A percentile compares a stretch with the other conserved stretches of the same genome.
phyloP scores from a whole-genome alignment of 2,329 filamentous ascomycete species.

The Xylaria sp. region DNA sequence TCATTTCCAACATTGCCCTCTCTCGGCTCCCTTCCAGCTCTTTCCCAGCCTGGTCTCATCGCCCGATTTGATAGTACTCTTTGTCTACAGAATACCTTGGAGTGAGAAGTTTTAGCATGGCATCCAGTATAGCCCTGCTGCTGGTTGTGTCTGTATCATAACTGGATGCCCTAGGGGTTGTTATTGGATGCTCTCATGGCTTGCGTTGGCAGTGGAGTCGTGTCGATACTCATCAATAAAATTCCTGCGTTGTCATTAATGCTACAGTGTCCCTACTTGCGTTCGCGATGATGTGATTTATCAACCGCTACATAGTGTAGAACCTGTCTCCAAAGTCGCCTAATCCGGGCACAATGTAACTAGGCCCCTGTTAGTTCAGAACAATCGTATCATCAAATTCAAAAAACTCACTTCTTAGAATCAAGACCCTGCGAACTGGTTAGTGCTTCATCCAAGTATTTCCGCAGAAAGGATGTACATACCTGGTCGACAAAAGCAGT shows the following conservation, averaged over 20 bases:
- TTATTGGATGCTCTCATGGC: conserved; percentile 5
- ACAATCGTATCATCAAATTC: conserved; percentile 8
- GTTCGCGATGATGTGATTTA: conserved; percentile 8
- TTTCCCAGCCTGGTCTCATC: conserved; percentile 91
- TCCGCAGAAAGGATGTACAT: conserved; percentile 31
- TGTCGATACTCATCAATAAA: conserved; percentile 6
- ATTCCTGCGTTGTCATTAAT: not conserved
- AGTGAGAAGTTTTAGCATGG: not conserved
- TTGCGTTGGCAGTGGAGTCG: not conserved
- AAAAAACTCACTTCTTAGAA: conserved; percentile 85
- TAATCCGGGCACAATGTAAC: conserved; percentile 93
- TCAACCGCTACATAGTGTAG: conserved; percentile 77
- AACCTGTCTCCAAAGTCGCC: conserved; percentile 97
- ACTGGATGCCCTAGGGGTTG: not conserved
- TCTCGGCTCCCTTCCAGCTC: conserved; percentile 67
- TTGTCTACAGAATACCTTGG: conserved; percentile 47
- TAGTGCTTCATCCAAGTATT: conserved; percentile 35
- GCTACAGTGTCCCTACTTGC: conserved; percentile 15
- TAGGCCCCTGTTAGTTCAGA: conserved; percentile 59
- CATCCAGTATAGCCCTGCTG: not conserved
- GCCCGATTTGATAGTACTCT: conserved; percentile 74
- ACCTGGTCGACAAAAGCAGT: conserved; percentile 94
- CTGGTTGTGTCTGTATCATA: conserved; percentile 1
- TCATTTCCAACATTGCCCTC: conserved; percentile 93
- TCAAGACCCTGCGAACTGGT: conserved; percentile 75